Evolutionary conservation across 768 basidiomycete genomes (phyloP).

Genomic region (Austroboletus festivus): DNA sequence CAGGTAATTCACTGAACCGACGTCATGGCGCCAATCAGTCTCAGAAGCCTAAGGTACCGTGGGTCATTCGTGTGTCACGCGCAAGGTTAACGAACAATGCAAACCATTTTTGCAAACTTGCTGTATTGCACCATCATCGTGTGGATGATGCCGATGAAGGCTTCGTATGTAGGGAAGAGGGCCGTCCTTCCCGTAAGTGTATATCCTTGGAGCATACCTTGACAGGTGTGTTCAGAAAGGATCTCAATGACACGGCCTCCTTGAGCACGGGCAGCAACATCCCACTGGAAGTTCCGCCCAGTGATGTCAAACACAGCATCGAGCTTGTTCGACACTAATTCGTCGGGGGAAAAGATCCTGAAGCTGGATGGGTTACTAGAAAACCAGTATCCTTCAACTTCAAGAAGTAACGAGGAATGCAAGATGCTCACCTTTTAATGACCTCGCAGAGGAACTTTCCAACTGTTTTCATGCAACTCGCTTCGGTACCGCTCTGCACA

Average conservation of each 20-base stretch:
- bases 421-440: conserved; percentile 44
- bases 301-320: conserved; percentile 71
- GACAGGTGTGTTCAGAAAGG: conserved; percentile 83
- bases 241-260: conserved; percentile 88
- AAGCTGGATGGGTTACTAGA: conserved; percentile 70
- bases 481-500: conserved; percentile 51
- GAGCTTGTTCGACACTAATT: conserved; percentile 84
- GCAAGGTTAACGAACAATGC: conserved; percentile 6
- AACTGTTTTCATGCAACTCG: conserved; percentile 75
- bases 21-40: conserved; percentile 67
- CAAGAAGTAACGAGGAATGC: background rate
- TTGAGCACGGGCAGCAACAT: conserved; percentile 56
- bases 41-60: conserved; percentile 42
- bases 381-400: background rate
- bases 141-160: conserved; percentile 85
- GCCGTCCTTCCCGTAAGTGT: conserved; percentile 84
- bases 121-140: conserved; percentile 90
- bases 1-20: conserved; percentile 78
- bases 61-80: background rate
- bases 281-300: conserved; percentile 85
- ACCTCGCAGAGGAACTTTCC: conserved; percentile 58
- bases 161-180: conserved; percentile 88
- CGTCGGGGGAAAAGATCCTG: conserved; percentile 90
- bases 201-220: conserved; percentile 91
- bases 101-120: conserved; percentile 84